Base-by-base conservation (phyloP, 2,329 filamentous ascomycete species). In the Curvularia hawaiiensis region DNA sequence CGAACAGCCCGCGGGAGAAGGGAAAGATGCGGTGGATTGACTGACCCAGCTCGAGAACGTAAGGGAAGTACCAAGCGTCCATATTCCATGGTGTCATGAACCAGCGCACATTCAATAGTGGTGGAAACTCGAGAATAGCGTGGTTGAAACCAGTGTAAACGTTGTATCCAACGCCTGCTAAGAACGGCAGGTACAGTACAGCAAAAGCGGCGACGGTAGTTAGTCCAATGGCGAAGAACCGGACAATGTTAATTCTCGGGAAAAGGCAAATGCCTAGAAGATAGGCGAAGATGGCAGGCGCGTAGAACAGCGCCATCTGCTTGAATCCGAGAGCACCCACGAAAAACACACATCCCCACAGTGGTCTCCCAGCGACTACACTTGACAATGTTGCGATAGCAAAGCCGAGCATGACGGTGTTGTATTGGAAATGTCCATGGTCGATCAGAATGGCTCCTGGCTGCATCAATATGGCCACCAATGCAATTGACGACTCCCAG, bases 221-320 rank as follows among this genome's bases (percentile, higher is more conserved):
- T 24, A 91, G 73, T 0, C 90, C 88, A 61, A 98, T 94, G 8
- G 85, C 85, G 4, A 95, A 64, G 24, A 98, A 85, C 3, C 92
- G 87, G 0, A 83, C 74, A 2, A 88, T 67, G 54, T 89, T 88
- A 68, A 93, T 77, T 11, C 82, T 82, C 0, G 93, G 93, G 62
- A 88, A 89, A n/a, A 96, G 68, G 72, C 93, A 97, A 70, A 88
- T 87, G 9, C 94, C 95, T 0, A 98, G 81, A 2, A 99, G 86
- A 71, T 93, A 99, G 31, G 92, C 90, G 75, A 98, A 98, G 56
- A 98, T 88, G 20, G 89, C 88, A 14, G 96, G 93, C 3, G 96
- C 92, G 77, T 97, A 99, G 79, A 98, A 99, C 16, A 99, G 83
- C 1, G 94, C 94, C 96, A 99, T 99, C 77, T 99, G 95, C 81